phyloP scores from a whole-genome alignment of 495 filamentous ascomycete genomes.

The Chlorociboria aeruginascens region DNA sequence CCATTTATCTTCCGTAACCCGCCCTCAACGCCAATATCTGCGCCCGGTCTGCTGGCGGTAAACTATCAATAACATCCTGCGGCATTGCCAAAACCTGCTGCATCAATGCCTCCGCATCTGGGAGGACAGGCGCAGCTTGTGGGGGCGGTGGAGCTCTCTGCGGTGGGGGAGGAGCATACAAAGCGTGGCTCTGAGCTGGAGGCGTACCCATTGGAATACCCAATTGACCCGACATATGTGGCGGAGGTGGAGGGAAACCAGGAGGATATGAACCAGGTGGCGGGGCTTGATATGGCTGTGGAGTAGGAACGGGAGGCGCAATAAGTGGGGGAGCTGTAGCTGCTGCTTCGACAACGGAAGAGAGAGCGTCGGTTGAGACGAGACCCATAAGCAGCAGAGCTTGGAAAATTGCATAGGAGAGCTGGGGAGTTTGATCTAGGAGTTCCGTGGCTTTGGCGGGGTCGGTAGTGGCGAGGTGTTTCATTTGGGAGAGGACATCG shows the following conservation, averaged over 20 bases:
- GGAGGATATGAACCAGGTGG: constrained; percentile 8
- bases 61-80: constrained; percentile 58
- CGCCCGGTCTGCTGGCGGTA: constrained; percentile 57
- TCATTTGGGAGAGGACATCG: constrained; percentile 92
- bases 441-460: constrained; percentile 79
- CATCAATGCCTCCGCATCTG: constrained; percentile 51
- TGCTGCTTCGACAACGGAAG: constrained; percentile 16
- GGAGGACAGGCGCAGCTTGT: constrained; percentile 29
- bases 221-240: constrained; percentile 18
- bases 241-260: constrained; percentile 16
- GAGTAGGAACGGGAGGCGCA: constrained; percentile 19
- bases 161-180: constrained; percentile 25
- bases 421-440: constrained; percentile 78
- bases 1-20: constrained; percentile 22
- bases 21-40: constrained; percentile 65
- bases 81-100: constrained; percentile 66
- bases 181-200: constrained; percentile 45
- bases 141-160: constrained; percentile 27
- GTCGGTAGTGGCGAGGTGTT: constrained; percentile 67
- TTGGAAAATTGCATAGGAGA: constrained; percentile 94
- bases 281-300: constrained; percentile 4
- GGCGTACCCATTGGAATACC: constrained; percentile 35
- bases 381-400: constrained; percentile 86
- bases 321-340: constrained; percentile 17
- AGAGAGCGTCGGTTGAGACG: constrained; percentile 34